Base-by-base conservation (phyloP, 768 basidiomycete genomes). In the Tulasnella sp. region DNA sequence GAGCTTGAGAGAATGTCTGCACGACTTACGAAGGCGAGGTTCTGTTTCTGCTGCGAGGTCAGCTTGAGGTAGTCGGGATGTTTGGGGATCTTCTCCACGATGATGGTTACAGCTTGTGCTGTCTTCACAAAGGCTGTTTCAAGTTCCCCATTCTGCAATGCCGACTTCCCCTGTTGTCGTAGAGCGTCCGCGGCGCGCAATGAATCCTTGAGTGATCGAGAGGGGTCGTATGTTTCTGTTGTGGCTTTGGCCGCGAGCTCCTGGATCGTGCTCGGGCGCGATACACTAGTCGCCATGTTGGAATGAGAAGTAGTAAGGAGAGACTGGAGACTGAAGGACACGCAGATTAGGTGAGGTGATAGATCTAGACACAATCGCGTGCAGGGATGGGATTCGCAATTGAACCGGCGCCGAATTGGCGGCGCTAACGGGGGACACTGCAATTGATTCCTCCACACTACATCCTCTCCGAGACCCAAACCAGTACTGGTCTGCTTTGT, bases 71-170 rank as follows among this genome's bases (percentile, higher is more conserved):
- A 90, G 45, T 87, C 82, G 54, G 75, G 73, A 71, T 90, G 88
- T 1, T 73, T 71, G 0, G 87, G 87, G n/a, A 91, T 72, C 63
- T 79, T 83, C 72, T 91, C 86, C 10, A 87, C 77, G 21, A 88
- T 84, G 59, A 90, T 72, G 1, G 84, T 87, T 0, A 86, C 86
- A 8, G 87, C 84, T 61, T 75, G 80, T 2, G 87, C 87, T 51
- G 78, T 80, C 62, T 80, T 75, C 17, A 89, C 74, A 68, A 88
- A 90, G 1, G 83, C 84, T n/a, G 70, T 73, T 67, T 89, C 84
- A 49, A 82, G 72, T 67, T 90, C 81, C 1, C 77, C 76, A 19
- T n/a, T 30, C 17, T n/a, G 29, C 34, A 30, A 21, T 7, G 25
- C n/a, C 11, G 56, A 58, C 42, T 57, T 49, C 9, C 25, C 49